Conservation (phyloP, 208 protist species). For the Borovskyia barvae region DNA sequence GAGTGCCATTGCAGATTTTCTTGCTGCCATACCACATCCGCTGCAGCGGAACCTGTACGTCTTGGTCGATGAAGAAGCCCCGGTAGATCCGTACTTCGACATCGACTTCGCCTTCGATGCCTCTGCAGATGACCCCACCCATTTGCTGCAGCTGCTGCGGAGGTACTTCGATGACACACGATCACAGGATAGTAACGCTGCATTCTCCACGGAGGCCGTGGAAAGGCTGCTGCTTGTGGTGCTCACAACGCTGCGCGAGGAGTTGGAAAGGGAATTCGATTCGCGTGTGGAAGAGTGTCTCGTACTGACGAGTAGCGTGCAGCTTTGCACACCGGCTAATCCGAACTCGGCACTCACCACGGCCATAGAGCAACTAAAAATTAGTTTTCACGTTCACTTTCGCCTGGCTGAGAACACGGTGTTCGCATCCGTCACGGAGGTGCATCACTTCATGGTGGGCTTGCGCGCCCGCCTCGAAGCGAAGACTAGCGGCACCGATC, state of each 20-base stretch:
- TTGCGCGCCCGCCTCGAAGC: constrained; percentile 34
- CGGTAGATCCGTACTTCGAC: constrained; percentile 86
- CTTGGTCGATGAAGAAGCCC: constrained; percentile 60
- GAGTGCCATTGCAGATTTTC: constrained; percentile 44
- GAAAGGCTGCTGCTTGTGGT: constrained; percentile 43
- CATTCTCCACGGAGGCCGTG: constrained; percentile 12
- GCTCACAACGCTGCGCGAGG: constrained; percentile 28
- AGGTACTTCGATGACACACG: too few species aligned
- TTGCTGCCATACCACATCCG: constrained; percentile 38
- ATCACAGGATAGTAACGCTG: not conserved
- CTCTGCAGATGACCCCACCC: constrained; percentile 2
- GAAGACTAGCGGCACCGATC: too few species aligned
- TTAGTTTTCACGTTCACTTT: constrained; percentile 87
- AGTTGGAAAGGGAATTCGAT: constrained; percentile 36
- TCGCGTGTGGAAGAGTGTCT: constrained; percentile 43
- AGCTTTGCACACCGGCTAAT: not conserved
- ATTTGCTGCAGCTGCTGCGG: not conserved
- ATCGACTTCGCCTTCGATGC: constrained; percentile 54
- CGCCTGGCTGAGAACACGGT: constrained; percentile 38
- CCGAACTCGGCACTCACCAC: not conserved
- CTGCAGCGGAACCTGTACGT: constrained; percentile 75
- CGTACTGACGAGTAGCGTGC: constrained; percentile 70
- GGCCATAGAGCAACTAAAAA: constrained; percentile 36
- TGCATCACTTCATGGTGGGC: constrained; percentile 57
- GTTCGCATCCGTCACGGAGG: constrained; percentile 47